Conservation (phyloP, 768 basidiomycete genomes). For the Psilocybe sp. region DNA sequence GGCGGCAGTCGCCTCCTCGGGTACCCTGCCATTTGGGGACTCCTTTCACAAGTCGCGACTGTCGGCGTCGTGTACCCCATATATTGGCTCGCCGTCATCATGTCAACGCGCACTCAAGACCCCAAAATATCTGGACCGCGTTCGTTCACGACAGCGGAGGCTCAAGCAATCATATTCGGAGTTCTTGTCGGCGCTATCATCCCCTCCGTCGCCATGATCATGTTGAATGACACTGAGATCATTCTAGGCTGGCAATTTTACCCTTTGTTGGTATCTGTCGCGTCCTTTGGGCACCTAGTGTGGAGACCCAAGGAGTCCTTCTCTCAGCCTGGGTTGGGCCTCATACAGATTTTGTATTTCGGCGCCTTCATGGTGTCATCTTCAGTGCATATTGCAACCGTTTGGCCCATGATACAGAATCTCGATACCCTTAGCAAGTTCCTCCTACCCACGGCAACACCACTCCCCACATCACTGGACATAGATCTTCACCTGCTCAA, state of each 20-base stretch:
- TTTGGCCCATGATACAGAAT: slow-evolving; percentile 34
- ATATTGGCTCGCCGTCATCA: slow-evolving; percentile 45
- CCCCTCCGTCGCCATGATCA: slow-evolving; percentile 45
- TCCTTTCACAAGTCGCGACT: slow-evolving; percentile 39
- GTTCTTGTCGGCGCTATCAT: slow-evolving; percentile 41
- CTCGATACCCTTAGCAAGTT: slow-evolving; percentile 26
- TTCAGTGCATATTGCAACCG: slow-evolving; percentile 36
- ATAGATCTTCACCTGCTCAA: slow-evolving; percentile 30
- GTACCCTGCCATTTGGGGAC: slow-evolving; percentile 38
- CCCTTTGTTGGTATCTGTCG: slow-evolving; percentile 45
- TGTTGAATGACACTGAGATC: slow-evolving; percentile 36
- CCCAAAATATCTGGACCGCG: slow-evolving; percentile 13
- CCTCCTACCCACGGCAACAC: slow-evolving; percentile 33
- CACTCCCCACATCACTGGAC: slow-evolving; percentile 22
- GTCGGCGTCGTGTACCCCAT: slow-evolving; percentile 42
- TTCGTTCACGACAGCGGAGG: slow-evolving; percentile 37
- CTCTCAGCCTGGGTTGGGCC: slow-evolving; percentile 34
- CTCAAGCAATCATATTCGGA: slow-evolving; percentile 51
- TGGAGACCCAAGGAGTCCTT: slow-evolving; percentile 32
- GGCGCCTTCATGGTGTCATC: slow-evolving; percentile 38
- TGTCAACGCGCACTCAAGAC: slow-evolving; percentile 31
- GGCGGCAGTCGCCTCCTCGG: slow-evolving; percentile 32
- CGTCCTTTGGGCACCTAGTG: slow-evolving; percentile 23
- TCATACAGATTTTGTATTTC: slow-evolving; percentile 37
- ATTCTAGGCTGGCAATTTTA: slow-evolving; percentile 56